These are phyloP conservation scores for Syzygium aromaticum DNA, from an alignment of 345 rosid genomes.

Conservation along the genomic window DNA sequence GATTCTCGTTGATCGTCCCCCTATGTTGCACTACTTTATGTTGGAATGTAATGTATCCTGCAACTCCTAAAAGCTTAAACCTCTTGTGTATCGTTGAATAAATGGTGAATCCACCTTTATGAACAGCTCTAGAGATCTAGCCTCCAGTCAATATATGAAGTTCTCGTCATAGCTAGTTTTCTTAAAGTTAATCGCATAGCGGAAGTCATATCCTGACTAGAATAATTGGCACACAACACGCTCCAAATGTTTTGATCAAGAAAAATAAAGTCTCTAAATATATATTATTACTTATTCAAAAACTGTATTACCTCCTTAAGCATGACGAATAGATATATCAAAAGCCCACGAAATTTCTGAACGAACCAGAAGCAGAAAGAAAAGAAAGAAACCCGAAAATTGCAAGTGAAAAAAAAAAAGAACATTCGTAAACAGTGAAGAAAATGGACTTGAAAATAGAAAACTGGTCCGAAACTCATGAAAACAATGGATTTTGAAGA, in stretches of 20 bases:
- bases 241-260: background rate
- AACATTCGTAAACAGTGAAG: background rate
- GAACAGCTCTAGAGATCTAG: background rate
- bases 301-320: background rate
- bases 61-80: background rate
- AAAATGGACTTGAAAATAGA: background rate
- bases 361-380: background rate
- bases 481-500: background rate
- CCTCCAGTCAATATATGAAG: background rate
- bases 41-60: background rate
- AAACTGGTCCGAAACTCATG: background rate
- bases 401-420: background rate
- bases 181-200: background rate
- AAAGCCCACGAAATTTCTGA: background rate
- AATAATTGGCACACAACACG: background rate
- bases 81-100: background rate
- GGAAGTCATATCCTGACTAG: background rate
- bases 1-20: background rate
- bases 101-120: background rate
- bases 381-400: background rate
- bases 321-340: background rate
- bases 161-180: background rate
- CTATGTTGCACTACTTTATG: background rate
- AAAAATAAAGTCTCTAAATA: background rate
- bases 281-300: background rate